Percentiles rank a stretch among this genome's conserved stretches.
Conservation (phyloP, 2,329 filamentous ascomycete species). For the Graphilbum ipis-grandicollis region DNA sequence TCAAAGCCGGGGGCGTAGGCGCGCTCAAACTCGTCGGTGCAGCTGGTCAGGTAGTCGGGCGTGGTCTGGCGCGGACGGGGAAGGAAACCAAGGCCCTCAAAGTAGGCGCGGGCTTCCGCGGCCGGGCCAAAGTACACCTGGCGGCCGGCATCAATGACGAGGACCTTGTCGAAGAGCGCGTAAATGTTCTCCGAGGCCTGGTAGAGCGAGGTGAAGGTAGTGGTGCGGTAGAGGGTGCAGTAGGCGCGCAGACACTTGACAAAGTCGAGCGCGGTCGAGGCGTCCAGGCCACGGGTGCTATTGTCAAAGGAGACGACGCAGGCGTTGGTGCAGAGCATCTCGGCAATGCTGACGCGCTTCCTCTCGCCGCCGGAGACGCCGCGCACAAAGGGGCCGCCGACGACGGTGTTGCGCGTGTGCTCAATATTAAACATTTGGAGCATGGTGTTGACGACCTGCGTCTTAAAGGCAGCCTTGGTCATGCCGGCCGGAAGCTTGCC, state of each 20-base stretch:
- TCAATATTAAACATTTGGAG: slow-evolving; percentile 40
- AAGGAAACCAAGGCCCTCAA: slow-evolving; percentile 48
- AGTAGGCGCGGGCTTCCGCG: slow-evolving; percentile 44
- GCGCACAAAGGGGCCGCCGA: slow-evolving; percentile 50
- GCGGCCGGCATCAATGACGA: slow-evolving; percentile 50
- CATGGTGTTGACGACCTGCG: slow-evolving; percentile 32
- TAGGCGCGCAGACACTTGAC: slow-evolving; percentile 45
- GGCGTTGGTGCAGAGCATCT: slow-evolving; percentile 41
- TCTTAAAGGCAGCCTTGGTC: slow-evolving; percentile 25
- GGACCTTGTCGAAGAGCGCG: slow-evolving; percentile 55
- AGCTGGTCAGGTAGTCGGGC: slow-evolving; percentile 59
- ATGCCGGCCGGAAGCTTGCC: slow-evolving; percentile 26
- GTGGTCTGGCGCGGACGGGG: slow-evolving; percentile 44
- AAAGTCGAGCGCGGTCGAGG: slow-evolving; percentile 46
- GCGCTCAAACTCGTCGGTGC: slow-evolving; percentile 58
- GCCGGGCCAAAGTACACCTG: slow-evolving; percentile 49
- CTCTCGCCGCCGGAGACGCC: slow-evolving; percentile 45
- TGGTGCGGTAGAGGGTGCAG: slow-evolving; percentile 44
- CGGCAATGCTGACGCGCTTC: slow-evolving; percentile 61
- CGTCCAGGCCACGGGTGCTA: slow-evolving; percentile 46
- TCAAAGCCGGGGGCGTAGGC: slow-evolving; percentile 48
- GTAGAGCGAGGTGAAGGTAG: slow-evolving; percentile 46
- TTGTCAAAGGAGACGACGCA: slow-evolving; percentile 59
- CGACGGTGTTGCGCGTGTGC: slow-evolving; percentile 48
- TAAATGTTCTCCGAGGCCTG: slow-evolving; percentile 51